phyloP scores from a whole-genome alignment of 2,329 filamentous ascomycete species.

The Aspergillus sp. region DNA sequence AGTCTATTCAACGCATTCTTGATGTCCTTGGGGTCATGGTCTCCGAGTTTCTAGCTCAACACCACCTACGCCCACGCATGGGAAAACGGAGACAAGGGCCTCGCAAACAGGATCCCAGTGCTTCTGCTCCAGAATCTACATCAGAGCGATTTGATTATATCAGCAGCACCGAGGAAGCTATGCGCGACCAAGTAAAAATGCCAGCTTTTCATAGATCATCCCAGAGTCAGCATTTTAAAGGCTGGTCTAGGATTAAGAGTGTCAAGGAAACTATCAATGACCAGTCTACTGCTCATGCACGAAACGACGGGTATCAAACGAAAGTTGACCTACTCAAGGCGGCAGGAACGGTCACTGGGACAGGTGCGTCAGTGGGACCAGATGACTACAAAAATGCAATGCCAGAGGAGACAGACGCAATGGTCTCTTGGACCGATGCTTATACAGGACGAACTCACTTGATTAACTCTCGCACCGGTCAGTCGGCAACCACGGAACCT shows the following conservation, averaged over 20 bases:
- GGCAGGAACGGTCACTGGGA: background rate
- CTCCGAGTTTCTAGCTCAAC: slow-evolving; percentile 69
- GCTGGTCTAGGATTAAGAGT: slow-evolving; percentile 43
- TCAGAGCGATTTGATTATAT: background rate
- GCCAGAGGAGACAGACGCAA: slow-evolving; percentile 11
- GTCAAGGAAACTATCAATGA: slow-evolving; percentile 19
- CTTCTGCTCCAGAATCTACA: background rate
- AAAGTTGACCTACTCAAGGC: background rate
- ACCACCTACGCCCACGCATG: slow-evolving; percentile 62
- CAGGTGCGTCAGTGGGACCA: too few relatives aligned
- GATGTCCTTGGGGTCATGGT: slow-evolving; percentile 68
- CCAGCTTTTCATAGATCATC: slow-evolving; percentile 23
- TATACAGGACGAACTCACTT: slow-evolving; percentile 42
- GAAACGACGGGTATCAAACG: background rate
- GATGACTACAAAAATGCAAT: background rate
- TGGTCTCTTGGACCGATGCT: slow-evolving; percentile 59
- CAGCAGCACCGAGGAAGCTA: slow-evolving; percentile 22
- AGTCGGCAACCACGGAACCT: slow-evolving; percentile 19
- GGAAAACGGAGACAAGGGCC: slow-evolving; percentile 14
- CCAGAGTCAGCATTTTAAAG: slow-evolving; percentile 26
- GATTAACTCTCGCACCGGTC: slow-evolving; percentile 35
- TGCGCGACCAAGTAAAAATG: slow-evolving; percentile 26
- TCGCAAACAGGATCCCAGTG: slow-evolving; percentile 2
- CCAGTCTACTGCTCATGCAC: background rate
- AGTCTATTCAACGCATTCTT: slow-evolving; percentile 54